phyloP scores from a whole-genome alignment of 2,329 filamentous ascomycete species.

The Fusarium penzigii region DNA sequence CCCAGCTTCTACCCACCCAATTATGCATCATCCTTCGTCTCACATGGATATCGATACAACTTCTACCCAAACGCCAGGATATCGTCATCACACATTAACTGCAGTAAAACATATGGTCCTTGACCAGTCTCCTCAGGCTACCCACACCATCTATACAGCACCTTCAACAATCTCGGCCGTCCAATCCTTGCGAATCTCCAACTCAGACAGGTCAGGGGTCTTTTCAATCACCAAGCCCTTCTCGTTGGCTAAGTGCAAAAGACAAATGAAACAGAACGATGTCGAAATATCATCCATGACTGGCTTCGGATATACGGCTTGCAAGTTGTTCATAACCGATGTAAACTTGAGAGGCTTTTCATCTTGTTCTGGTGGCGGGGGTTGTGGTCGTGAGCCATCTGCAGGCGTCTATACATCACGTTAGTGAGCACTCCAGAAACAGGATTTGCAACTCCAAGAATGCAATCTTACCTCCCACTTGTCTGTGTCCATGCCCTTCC shows the following conservation, averaged over 20 bases:
- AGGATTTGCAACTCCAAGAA: neutral
- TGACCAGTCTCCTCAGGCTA: neutral
- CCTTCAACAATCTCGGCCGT: constrained; percentile 56
- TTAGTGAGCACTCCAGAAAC: constrained; percentile 9
- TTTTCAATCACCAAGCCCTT: constrained; percentile 80
- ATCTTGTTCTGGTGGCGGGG: constrained; percentile 33
- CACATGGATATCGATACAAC: constrained; percentile 12
- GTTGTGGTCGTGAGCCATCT: constrained; percentile 16
- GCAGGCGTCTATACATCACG: constrained; percentile 19
- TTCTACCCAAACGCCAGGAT: constrained; percentile 23
- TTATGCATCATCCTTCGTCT: constrained; percentile 16
- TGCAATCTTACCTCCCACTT: constrained; percentile 47
- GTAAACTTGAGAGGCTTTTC: constrained; percentile 78
- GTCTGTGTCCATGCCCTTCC: constrained; percentile 66
- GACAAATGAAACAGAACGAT: constrained; percentile 87
- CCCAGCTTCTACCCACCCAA: neutral
- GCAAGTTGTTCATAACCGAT: constrained; percentile 84
- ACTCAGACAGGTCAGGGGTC: constrained; percentile 57
- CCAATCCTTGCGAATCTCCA: constrained; percentile 64
- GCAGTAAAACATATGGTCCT: constrained; percentile 1
- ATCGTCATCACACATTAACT: constrained; percentile 17
- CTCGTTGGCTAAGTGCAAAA: constrained; percentile 90
- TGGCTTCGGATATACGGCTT: constrained; percentile 81
- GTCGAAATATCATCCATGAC: constrained; percentile 94
- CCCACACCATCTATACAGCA: constrained; percentile 28